phyloP scores from a whole-genome alignment of 768 basidiomycete genomes.

The Calvatia gigantea region DNA sequence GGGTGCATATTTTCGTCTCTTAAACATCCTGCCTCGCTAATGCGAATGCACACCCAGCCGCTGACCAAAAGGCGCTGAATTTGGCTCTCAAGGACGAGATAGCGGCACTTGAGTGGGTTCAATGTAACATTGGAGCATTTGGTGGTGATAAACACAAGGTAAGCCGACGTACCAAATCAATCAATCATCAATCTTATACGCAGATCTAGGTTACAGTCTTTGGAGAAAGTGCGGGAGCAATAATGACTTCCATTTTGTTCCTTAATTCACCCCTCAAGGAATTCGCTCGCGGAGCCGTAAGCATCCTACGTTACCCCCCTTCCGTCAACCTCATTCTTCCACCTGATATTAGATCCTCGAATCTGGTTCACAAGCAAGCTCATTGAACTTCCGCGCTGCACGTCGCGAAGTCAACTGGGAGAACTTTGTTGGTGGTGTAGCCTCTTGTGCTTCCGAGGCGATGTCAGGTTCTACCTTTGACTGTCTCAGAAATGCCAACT shows the following conservation, averaged over 20 bases:
- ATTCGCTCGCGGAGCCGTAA: slow-evolving; percentile 31
- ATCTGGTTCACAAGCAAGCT: slow-evolving; percentile 34
- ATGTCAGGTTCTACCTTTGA: slow-evolving; percentile 28
- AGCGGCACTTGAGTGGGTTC: slow-evolving; percentile 50
- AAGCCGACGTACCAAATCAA: neutral
- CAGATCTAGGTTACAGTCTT: slow-evolving; percentile 47
- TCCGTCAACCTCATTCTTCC: neutral
- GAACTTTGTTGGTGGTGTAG: slow-evolving; percentile 33
- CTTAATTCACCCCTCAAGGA: slow-evolving; percentile 29
- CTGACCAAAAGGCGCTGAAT: slow-evolving; percentile 34
- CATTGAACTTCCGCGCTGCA: slow-evolving; percentile 27
- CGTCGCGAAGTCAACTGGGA: slow-evolving; percentile 32
- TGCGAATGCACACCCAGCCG: slow-evolving; percentile 27
- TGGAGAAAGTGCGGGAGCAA: slow-evolving; percentile 57
- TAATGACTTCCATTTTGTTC: slow-evolving; percentile 35
- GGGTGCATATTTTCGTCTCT: slow-evolving; percentile 15
- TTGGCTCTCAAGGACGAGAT: slow-evolving; percentile 45
- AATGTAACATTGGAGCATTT: slow-evolving; percentile 54
- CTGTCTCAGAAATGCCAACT: slow-evolving; percentile 25
- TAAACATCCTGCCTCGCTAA: neutral
- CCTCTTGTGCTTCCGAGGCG: slow-evolving; percentile 26
- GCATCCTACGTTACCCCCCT: neutral
- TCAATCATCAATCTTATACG: neutral
- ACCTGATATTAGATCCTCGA: slow-evolving; percentile 34
- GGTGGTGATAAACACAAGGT: slow-evolving; percentile 48